Percentiles rank a stretch among this genome's conserved stretches.
Evolutionary conservation across 78 protist genomes (phyloP).

Genomic region (Planoprotostelium fungivorum): DNA sequence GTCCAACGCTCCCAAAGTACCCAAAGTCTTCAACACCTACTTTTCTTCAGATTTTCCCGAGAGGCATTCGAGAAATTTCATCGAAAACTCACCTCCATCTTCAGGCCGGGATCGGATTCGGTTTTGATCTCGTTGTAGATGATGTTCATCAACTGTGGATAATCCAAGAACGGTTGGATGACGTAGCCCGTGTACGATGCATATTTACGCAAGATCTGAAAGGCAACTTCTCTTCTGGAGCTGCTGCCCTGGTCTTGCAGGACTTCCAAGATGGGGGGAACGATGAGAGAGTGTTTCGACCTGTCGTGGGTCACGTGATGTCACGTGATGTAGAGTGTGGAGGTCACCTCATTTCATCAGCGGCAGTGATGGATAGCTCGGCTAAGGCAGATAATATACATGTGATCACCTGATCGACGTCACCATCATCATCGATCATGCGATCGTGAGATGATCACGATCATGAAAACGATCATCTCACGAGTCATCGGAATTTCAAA

Average conservation of each 20-base stretch:
- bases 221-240: background rate
- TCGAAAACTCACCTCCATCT: background rate
- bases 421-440: no score
- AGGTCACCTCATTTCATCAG: conserved; percentile 39
- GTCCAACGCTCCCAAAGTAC: conserved; percentile 91
- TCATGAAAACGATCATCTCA: no score
- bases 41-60: no score
- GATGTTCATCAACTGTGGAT: background rate
- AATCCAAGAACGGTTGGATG: background rate
- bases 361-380: conserved; percentile 60
- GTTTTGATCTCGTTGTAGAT: background rate
- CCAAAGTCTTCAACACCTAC: conserved; percentile 53
- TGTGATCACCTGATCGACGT: conserved; percentile 7
- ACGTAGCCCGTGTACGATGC: background rate
- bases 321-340: no score
- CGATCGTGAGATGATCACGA: no score
- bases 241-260: conserved; percentile 49
- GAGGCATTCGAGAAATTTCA: background rate
- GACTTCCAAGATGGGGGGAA: conserved; percentile 70
- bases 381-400: conserved; percentile 56
- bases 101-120: background rate
- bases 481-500: background rate
- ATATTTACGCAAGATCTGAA: background rate
- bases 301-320: no score
- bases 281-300: conserved; percentile 12